phyloP scores from a whole-genome alignment of 768 basidiomycete genomes.

The Lentinula aciculospora region DNA sequence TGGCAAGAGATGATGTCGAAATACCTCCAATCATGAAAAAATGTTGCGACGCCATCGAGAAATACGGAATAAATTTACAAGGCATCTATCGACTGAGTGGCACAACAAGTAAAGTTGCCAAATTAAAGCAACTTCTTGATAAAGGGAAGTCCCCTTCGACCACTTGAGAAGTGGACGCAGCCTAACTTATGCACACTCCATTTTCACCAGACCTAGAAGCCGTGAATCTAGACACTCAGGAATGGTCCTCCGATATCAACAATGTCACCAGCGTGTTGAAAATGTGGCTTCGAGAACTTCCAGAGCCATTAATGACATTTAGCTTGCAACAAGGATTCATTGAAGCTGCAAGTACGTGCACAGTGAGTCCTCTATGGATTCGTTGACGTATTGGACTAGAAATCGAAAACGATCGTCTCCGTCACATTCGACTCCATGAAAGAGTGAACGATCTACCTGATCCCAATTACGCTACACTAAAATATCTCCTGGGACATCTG shows the following conservation, averaged over 20 bases:
- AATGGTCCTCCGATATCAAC: constrained; percentile 94
- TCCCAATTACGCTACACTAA: constrained; percentile 96
- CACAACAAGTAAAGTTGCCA: constrained; percentile 79
- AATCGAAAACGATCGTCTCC: constrained; percentile 89
- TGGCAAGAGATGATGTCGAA: constrained; percentile 86
- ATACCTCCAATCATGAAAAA: constrained; percentile 84
- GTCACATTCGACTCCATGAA: constrained; percentile 95
- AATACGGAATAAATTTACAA: constrained; percentile 73
- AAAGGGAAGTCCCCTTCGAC: constrained; percentile 47
- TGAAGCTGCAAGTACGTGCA: constrained; percentile 83
- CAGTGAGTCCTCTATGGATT: not conserved
- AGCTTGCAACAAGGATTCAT: constrained; percentile 87
- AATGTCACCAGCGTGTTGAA: constrained; percentile 93
- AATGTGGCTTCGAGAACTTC: constrained; percentile 93
- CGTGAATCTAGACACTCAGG: constrained; percentile 81
- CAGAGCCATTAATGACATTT: constrained; percentile 86
- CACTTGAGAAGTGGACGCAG: not conserved
- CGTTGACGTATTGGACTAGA: constrained; percentile 31
- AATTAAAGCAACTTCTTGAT: constrained; percentile 80
- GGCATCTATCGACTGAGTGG: constrained; percentile 95
- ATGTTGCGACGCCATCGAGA: constrained; percentile 90
- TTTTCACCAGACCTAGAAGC: constrained; percentile 63
- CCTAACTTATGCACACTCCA: not conserved
- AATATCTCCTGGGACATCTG: constrained; percentile 92
- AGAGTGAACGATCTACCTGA: constrained; percentile 97